These are phyloP conservation scores for Chondrus crispus DNA, from an alignment of 23 red algal species.

Conservation along the genomic window DNA sequence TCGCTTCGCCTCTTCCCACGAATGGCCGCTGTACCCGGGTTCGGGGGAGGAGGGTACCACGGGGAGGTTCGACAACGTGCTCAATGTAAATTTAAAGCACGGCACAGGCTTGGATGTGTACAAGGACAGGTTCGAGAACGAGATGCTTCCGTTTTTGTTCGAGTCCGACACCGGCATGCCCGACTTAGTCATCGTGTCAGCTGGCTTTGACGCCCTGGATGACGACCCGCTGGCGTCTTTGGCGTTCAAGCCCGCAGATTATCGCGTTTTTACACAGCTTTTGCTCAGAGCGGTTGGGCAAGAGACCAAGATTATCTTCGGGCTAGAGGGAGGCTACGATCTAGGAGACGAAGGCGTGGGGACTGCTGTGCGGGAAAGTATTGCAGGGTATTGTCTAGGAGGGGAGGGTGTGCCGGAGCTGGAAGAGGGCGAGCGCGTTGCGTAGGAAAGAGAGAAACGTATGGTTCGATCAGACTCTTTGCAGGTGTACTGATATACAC, in stretches of 20 bases:
- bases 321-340: conserved; percentile 96
- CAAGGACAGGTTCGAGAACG: conserved; percentile 47
- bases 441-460: no score
- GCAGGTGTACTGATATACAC: no score
- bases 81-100: conserved; percentile 66
- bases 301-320: conserved; percentile 68
- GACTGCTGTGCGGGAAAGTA: conserved; percentile 27
- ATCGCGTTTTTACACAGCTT: conserved; percentile 51
- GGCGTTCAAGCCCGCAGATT: conserved; percentile 75
- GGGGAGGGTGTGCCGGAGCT: not conserved
- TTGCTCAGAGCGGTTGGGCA: conserved; percentile 56
- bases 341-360: conserved; percentile 43
- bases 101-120: conserved; percentile 58
- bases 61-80: conserved; percentile 69
- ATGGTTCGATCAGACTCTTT: no score
- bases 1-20: conserved; percentile 68
- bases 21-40: conserved; percentile 92
- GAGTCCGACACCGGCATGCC: conserved; percentile 11
- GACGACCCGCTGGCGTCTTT: conserved; percentile 83
- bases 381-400: conserved; percentile 35
- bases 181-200: conserved; percentile 82
- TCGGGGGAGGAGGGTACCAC: conserved; percentile 49
- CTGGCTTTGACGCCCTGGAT: conserved; percentile 94
- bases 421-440: not conserved
- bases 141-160: conserved; percentile 60